phyloP scores from a whole-genome alignment of 805 yeast genomes.

The Lachancea dasiensis region DNA sequence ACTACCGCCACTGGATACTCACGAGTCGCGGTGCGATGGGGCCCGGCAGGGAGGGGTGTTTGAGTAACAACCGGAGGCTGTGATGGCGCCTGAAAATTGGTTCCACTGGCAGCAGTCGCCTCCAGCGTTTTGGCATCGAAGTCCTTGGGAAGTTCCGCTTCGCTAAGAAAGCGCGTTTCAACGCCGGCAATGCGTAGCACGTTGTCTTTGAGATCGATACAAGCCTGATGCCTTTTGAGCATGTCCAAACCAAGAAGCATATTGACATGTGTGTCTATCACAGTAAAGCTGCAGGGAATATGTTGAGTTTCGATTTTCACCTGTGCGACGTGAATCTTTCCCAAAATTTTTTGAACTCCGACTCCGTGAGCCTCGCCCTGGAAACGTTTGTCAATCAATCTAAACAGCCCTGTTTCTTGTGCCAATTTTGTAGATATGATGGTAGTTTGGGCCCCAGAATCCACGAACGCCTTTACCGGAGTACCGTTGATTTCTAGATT shows the following conservation, averaged over 20 bases:
- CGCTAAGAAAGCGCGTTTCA: conserved; percentile 66
- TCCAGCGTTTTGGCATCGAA: conserved; percentile 14
- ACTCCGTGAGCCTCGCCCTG: conserved; percentile 86
- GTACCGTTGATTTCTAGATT: conserved; percentile 71
- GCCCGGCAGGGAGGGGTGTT: no score
- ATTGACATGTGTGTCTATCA: conserved; percentile 67
- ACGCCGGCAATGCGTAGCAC: conserved; percentile 65
- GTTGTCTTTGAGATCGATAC: conserved; percentile 64
- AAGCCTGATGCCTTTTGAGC: conserved; percentile 83
- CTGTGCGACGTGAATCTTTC: conserved; percentile 85
- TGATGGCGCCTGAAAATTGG: not conserved
- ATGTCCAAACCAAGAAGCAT: conserved; percentile 83
- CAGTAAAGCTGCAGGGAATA: conserved; percentile 64
- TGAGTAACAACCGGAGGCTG: conserved; percentile 2
- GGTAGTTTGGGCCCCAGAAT: conserved; percentile 92
- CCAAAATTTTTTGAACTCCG: conserved; percentile 71
- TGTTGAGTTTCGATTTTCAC: conserved; percentile 62
- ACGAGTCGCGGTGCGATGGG: no score
- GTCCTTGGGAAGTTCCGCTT: conserved; percentile 55
- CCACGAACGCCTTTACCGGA: conserved; percentile 87
- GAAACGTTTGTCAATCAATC: conserved; percentile 73
- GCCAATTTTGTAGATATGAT: conserved; percentile 77
- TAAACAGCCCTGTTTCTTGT: conserved; percentile 59
- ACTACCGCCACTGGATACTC: conserved; percentile 35
- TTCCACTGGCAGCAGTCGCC: conserved; percentile 11